Evolutionary conservation across 805 yeast genomes (phyloP).

Genomic region (Schwanniomyces vanrijiae): DNA sequence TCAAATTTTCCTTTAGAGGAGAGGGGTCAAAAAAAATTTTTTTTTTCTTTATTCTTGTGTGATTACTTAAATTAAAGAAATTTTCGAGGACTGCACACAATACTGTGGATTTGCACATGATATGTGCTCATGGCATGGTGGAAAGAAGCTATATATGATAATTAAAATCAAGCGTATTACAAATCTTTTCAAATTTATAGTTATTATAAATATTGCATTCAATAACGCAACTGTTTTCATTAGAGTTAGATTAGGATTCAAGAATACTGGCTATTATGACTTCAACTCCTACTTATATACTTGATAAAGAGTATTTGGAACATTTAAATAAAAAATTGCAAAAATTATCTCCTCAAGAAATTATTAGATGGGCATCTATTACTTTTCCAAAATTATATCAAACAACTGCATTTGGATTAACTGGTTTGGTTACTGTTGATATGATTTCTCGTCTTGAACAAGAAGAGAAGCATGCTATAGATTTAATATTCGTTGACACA

Average conservation of each 20-base stretch:
- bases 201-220: neutral
- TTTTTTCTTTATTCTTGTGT: too few species aligned
- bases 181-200: neutral
- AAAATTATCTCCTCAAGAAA: slow-evolving; percentile 63
- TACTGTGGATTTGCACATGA: neutral
- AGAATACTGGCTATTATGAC: slow-evolving; percentile 2
- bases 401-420: slow-evolving; percentile 93
- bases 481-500: slow-evolving; percentile 85
- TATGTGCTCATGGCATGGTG: neutral
- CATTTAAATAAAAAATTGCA: slow-evolving; percentile 65
- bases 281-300: slow-evolving; percentile 3
- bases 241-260: neutral
- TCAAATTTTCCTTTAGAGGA: neutral
- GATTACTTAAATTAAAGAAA: too few species aligned
- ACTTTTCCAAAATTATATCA: slow-evolving; percentile 84
- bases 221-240: neutral
- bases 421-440: slow-evolving; percentile 87
- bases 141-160: neutral
- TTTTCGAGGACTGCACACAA: neutral
- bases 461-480: slow-evolving; percentile 44
- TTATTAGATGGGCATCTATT: slow-evolving; percentile 77
- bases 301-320: slow-evolving; percentile 55
- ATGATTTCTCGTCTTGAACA: slow-evolving; percentile 60
- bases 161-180: neutral
- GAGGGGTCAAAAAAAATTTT: too few species aligned